phyloP scores from a whole-genome alignment of 1,284 basidiomycete genomes.

The Schizophyllum amplum region DNA sequence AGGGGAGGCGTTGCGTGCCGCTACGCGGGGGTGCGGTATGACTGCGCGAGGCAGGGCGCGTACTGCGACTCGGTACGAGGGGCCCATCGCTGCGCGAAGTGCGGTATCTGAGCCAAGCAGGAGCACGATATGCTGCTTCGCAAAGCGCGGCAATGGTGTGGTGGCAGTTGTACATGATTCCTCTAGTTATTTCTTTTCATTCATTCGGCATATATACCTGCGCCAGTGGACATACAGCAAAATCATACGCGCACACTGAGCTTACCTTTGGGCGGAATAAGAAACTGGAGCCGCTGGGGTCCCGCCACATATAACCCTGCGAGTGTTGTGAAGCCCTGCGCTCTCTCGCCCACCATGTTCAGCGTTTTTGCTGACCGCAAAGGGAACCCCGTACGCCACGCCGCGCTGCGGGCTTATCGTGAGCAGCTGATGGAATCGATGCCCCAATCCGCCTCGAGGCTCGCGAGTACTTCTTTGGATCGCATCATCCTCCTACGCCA shows the following conservation, averaged over 20 bases:
- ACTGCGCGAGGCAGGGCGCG: too few relatives aligned
- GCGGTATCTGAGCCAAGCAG: too few relatives aligned
- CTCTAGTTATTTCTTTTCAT: constrained; percentile 6
- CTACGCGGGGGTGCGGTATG: too few relatives aligned
- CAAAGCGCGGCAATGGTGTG: too few relatives aligned
- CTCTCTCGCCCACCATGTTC: neutral
- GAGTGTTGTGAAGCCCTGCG: neutral
- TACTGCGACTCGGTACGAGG: too few relatives aligned
- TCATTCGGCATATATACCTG: constrained; percentile 5
- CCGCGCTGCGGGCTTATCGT: too few relatives aligned
- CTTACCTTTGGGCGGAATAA: too few relatives aligned
- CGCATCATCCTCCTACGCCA: neutral
- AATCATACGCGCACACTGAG: too few relatives aligned
- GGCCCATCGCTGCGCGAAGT: too few relatives aligned
- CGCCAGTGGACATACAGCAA: neutral
- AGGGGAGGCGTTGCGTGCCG: neutral
- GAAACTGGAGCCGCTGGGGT: too few relatives aligned
- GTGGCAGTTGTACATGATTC: constrained; percentile 12
- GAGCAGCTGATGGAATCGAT: neutral
- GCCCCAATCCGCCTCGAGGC: neutral
- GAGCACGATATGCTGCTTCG: too few relatives aligned
- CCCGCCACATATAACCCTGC: too few relatives aligned
- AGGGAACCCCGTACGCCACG: neutral
- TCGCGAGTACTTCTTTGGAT: neutral
- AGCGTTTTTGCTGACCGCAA: neutral